phyloP scores from a whole-genome alignment of 140 eudicot genomes.

The Oenanthe javanica region DNA sequence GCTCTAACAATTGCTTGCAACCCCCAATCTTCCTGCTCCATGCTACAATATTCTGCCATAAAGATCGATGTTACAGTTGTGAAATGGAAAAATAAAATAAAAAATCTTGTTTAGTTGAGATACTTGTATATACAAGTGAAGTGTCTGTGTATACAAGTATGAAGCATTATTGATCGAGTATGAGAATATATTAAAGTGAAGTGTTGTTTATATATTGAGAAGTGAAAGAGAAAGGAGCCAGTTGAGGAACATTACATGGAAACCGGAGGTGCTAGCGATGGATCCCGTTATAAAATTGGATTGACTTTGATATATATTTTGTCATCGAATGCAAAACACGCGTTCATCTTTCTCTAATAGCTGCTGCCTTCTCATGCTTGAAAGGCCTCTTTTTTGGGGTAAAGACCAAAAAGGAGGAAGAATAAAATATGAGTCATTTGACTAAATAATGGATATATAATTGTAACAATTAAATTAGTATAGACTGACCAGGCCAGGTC shows the following conservation, averaged over 20 bases:
- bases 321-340: background rate
- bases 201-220: background rate
- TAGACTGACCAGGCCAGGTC: background rate
- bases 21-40: slow-evolving; percentile 36
- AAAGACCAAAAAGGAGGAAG: background rate
- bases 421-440: background rate
- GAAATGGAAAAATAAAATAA: background rate
- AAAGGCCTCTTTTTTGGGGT: background rate
- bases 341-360: background rate
- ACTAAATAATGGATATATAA: background rate
- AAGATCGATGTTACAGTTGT: background rate
- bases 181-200: background rate
- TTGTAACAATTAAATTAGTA: background rate
- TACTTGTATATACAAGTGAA: too few species aligned
- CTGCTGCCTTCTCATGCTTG: slow-evolving; percentile 1
- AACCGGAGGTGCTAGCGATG: background rate
- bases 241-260: background rate
- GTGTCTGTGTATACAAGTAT: too few species aligned
- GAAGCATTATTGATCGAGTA: too few species aligned
- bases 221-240: background rate
- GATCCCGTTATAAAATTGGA: background rate
- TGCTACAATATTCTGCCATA: slow-evolving; percentile 8
- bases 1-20: slow-evolving; percentile 54
- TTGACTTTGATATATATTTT: slow-evolving; percentile 6
- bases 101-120: background rate